Percentiles rank a stretch among this genome's conserved stretches.
phyloP scores from a whole-genome alignment of 2,329 filamentous ascomycete genomes.

The Verticillium albo-atrum region DNA sequence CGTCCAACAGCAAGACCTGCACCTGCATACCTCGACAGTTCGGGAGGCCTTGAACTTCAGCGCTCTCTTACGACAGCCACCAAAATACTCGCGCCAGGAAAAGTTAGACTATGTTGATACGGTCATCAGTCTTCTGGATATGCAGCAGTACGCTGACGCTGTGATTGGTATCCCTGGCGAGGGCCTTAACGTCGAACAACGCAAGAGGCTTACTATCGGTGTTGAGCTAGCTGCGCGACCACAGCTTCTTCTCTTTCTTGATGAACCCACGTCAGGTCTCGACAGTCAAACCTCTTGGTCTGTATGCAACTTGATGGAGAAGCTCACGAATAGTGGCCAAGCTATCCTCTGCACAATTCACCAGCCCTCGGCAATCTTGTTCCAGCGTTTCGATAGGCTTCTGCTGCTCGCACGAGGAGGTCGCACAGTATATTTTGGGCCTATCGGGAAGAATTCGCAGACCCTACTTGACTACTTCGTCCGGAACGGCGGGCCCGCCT shows the following conservation, averaged over 20 bases:
- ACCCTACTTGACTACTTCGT: slow-evolving; percentile 56
- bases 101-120: slow-evolving; percentile 23
- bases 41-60: slow-evolving; percentile 64
- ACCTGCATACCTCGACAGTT: slow-evolving; percentile 63
- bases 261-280: slow-evolving; percentile 73
- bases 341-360: slow-evolving; percentile 49
- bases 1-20: slow-evolving; percentile 70
- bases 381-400: slow-evolving; percentile 50
- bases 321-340: slow-evolving; percentile 47
- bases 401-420: slow-evolving; percentile 51
- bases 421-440: slow-evolving; percentile 54
- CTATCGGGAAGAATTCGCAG: slow-evolving; percentile 46
- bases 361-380: slow-evolving; percentile 44
- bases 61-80: slow-evolving; percentile 63
- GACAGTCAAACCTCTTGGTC: slow-evolving; percentile 73
- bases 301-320: slow-evolving; percentile 66
- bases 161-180: slow-evolving; percentile 65
- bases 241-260: slow-evolving; percentile 67
- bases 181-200: slow-evolving; percentile 36
- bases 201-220: slow-evolving; percentile 64
- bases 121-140: slow-evolving; percentile 25
- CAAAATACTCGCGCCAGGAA: slow-evolving; percentile 35
- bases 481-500: slow-evolving; percentile 51
- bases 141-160: slow-evolving; percentile 64
- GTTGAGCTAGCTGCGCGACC: slow-evolving; percentile 75